Evolutionary conservation across 2,329 filamentous ascomycete genomes (phyloP).

Genomic region (Lasiodiplodia theobromae): DNA sequence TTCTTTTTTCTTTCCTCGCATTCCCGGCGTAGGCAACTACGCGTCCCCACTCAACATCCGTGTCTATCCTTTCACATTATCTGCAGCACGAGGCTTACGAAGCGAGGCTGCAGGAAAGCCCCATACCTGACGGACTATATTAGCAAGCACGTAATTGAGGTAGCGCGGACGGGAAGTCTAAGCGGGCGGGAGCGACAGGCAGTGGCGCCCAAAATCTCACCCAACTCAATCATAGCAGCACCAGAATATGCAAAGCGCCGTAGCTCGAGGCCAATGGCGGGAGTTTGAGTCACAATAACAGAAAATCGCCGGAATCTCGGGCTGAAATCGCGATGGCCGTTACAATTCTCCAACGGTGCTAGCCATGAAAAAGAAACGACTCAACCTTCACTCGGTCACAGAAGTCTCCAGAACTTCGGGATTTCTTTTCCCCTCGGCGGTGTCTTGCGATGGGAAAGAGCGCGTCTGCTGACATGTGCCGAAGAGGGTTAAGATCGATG

Average conservation of each 20-base stretch:
- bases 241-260: background rate
- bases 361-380: background rate
- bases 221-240: background rate
- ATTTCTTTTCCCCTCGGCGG: background rate
- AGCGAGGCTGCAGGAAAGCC: background rate
- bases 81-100: background rate
- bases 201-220: background rate
- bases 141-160: background rate
- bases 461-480: conserved; percentile 7
- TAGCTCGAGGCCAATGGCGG: background rate
- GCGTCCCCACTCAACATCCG: background rate
- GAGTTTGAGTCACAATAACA: background rate
- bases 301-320: background rate
- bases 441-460: background rate
- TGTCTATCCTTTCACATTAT: background rate
- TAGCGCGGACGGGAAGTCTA: background rate
- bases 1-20: background rate
- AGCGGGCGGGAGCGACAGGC: background rate
- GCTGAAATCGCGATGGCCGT: background rate
- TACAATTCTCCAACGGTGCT: too few relatives aligned
- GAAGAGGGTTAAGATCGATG: conserved; percentile 11
- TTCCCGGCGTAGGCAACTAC: background rate
- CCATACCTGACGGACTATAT: background rate
- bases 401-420: conserved; percentile 1
- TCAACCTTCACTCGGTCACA: background rate